Percentiles rank a stretch among this genome's conserved stretches.
Conservation (phyloP, 2,329 filamentous ascomycete species). For the Xylaria sp. region DNA sequence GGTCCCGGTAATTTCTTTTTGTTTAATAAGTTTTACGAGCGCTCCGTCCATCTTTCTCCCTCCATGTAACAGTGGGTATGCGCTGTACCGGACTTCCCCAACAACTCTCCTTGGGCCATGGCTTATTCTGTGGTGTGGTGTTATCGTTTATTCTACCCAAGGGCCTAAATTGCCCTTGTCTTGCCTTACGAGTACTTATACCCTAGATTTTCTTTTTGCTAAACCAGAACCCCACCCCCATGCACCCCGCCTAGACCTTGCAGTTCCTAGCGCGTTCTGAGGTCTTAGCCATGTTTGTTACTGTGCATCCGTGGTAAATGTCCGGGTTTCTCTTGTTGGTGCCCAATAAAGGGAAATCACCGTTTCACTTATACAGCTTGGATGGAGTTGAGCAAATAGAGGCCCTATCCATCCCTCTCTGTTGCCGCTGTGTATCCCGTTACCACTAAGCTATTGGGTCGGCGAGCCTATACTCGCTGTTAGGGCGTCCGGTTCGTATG, state of each 20-base stretch:
- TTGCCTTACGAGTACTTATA: background rate
- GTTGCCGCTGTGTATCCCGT: no score
- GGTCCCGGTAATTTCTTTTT: background rate
- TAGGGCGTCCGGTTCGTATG: no score
- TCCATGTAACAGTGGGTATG: background rate
- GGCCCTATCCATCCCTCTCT: no score
- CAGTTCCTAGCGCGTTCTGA: background rate
- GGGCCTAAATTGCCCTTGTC: background rate
- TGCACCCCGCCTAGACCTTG: background rate
- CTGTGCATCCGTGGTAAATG: no score
- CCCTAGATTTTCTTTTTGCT: slow-evolving; percentile 7
- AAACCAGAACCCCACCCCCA: background rate
- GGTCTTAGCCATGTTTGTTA: background rate
- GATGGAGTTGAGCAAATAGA: no score
- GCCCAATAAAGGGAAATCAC: no score
- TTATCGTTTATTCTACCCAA: background rate
- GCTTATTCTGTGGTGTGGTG: background rate
- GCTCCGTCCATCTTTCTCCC: no score
- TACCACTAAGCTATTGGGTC: no score
- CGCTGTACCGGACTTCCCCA: background rate
- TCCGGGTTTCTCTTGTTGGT: no score
- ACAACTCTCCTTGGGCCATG: background rate
- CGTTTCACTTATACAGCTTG: no score
- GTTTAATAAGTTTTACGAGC: no score
- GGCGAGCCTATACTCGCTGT: no score